Base-by-base conservation (phyloP, 1,139 yeast genomes). In the Kodamaea derodonti region DNA sequence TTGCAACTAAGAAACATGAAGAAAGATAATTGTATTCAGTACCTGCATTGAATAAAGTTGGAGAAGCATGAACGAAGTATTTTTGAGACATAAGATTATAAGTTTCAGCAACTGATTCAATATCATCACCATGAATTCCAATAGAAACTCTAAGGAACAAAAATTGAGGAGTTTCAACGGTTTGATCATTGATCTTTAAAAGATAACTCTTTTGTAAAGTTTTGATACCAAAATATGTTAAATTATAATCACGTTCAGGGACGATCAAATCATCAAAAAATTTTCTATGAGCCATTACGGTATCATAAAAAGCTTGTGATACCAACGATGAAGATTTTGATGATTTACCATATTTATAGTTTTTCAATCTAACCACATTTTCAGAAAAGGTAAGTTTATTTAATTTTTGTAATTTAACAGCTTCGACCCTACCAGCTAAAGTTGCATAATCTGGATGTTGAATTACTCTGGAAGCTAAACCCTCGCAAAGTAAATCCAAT, bases 101-200 rank as follows among this genome's bases (percentile, higher is more conserved):
- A 32, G 95, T 80, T 65, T 86, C 94, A 37, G 84, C 62, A 25
- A 80, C 94, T 34, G 73, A 65, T 48, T 75, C 78, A 40, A 87
- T 75, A 54, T 86, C 82, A 33, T 65, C 63, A 40, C 92, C 92
- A 51, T 86, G 95, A 48, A 86, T 85, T 52, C 95, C 95, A 35
- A 87, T 73, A 32, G 95, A 81, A 24, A 86, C 95, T 60, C 95
- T 79, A 92, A 86, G 83, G 44, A 85, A 75, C 72, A 86, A 71
- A 59, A 84, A 95, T 63, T 86, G 95, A 27, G 95, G 95, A 53
- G 95, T 80, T 66, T 86, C 95, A 38, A 88, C 94, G 29, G 84
- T 84, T 48, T 76, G 72, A 40, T 88, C 88, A 48, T 73, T 62
- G 45, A 80, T 65, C 58, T 84, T 75, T 42, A 87, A 69, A 48